Evolutionary conservation across 441 rosid genomes (phyloP), one percentile per base, ranked within the genome.

Genomic region (Erodium moschatum): DNA sequence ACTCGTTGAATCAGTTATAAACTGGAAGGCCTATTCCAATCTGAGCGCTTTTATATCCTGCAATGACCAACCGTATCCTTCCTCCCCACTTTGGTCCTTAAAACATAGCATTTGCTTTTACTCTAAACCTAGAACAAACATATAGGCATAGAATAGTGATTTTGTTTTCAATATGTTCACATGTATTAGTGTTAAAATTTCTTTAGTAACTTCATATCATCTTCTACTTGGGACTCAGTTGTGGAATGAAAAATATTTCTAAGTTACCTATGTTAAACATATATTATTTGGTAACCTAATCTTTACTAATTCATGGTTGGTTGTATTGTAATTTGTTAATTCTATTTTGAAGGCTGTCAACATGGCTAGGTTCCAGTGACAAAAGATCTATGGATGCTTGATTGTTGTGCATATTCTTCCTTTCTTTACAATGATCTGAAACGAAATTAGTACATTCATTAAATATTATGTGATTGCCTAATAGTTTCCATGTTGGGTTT

Each of bases 401-500:
- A 9, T 58, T 19, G 29, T 38, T 58, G 63, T 19, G 63, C 27
- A 19, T 19, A 9, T 19, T 58, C 63, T 58, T 20, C 63, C 63
- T 58, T 18, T 58, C 13, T 19, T 58, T 58, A 19, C 21, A 20
- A 10, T 8, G 63, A 20, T 58, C 29, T 20, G 63, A 19, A 58
- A 6, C 19, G 29, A 58, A 58, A 16, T 19, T 7, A 4, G 7
- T 6, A 19, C 63, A 58, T 19, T 19, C 18, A 19, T 19, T 58
- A 58, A 58, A 21, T 18, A 19, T 21, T 24, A 24, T 60, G 15
- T 60, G 11, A 4, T 7, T 60, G 42, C 12, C 13, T 20, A 60
- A 70, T 75, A 6, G 6, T 54, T 67, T 65, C 8, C 65, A 72
- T 31, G 73, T 64, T 67, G 64, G 20, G 73, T 69, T 74, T 77